Base-by-base conservation (phyloP, 768 basidiomycete species). In the Kwoniella dejecticola region DNA sequence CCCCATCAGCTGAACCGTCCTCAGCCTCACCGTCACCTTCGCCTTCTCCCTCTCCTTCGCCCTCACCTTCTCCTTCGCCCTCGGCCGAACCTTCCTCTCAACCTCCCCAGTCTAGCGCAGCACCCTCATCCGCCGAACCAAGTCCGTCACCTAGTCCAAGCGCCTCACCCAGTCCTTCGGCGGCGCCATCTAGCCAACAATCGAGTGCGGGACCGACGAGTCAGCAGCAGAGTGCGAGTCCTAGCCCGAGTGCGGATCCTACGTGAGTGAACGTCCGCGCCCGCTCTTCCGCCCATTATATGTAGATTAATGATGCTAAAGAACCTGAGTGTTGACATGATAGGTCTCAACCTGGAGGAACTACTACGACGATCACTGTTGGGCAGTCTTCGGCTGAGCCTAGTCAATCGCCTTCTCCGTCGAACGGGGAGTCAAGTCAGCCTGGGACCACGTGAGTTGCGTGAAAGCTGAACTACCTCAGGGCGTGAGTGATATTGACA, bases 331-430 rank as follows among this genome's bases (percentile, higher is more conserved):
- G n/a, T n/a, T n/a, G n/a, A n/a, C n/a, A n/a, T n/a, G n/a, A 10
- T 23, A 55, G 52, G 15, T 29, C 50, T 17, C 11, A 49, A 42
- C 45, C 42, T 17, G 47, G 48, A 17, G 48, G 52, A 0, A 58
- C 63, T 3, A 64, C 66, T 26, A 64, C 62, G 7, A 70, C 66
- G 0, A 55, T 59, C 17, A 67, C 62, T 6, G 65, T 67, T 23
- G 54, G 58, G 19, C 62, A 62, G n/a, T 67, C 69, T 0, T 23
- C 52, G 19, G 36, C 63, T 4, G 21, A 58, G 24, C 41, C 57
- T 4, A 56, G 62, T 12, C 29, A 27, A 11, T 4, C 48, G 15
- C 17, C 49, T 26, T 54, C 68, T 4, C 8, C 52, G 2, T 29
- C 52, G 17, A 38, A 23, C 23, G 44, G 57, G 27, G 41, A 48